Evolutionary conservation across 257 asterid species (phyloP), one percentile per base, ranked within the genome.

Genomic region (Solanum medicagineum): DNA sequence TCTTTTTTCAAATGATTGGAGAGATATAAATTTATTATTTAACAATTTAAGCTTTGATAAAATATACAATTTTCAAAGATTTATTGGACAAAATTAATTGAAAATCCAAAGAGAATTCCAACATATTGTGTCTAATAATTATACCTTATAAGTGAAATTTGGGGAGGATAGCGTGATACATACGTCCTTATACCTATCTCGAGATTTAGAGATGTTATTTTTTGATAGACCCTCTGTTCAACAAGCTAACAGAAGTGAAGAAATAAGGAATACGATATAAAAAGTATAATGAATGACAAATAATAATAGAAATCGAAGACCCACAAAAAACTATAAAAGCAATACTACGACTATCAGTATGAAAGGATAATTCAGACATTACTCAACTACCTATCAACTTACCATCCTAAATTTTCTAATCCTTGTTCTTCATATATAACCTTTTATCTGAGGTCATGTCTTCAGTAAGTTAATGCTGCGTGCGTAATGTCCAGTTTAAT

Each of bases 291-390:
- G 10, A 56, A 56, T n/a, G 17, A 56, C 15, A 59, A 59, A 59
- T 59, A 59, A 8, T n/a, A 59, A 0, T 3, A n/a, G 3, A 59
- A 59, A 9, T 59, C 10, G 7, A 59, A 20, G 65, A 20, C 36
- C 36, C 4, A 59, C 9, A 5, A 0, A 59, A 10, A 59, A 59
- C 1, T n/a, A 10, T 7, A 4, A 59, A 26, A 59, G 29, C 10
- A 59, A 59, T n/a, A 10, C 32, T 59, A 59, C 10, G 3, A 59
- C 3, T n/a, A 3, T 1, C n/a, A 59, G 66, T n/a, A 59, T 9
- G 66, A 5, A n/a, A n/a, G 22, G 3, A 0, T n/a, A 59, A 59
- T 1, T 0, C 29, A 59, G 66, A 59, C 1, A n/a, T 0, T 0
- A 10, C 15, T 59, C 32, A 59, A 59, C 15, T n/a, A n/a, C 3